Percentiles rank a stretch among this genome's conserved stretches.
phyloP scores from a whole-genome alignment of 2,329 filamentous ascomycete species.

The Clonostachys sp. region DNA sequence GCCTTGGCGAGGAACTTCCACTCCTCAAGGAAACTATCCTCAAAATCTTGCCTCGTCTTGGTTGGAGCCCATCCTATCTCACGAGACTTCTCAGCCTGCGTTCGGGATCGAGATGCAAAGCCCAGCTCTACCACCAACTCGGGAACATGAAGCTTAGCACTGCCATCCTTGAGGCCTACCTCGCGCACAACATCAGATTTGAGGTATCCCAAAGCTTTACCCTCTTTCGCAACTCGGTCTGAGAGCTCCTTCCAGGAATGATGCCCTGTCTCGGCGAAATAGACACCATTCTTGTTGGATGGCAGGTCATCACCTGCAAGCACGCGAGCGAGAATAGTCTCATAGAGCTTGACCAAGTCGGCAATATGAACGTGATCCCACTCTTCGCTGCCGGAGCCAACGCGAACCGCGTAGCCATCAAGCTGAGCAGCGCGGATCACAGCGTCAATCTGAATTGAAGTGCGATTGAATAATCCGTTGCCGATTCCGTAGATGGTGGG shows the following conservation, averaged over 20 bases:
- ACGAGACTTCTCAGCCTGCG: too few relatives aligned
- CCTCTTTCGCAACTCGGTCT: too few relatives aligned
- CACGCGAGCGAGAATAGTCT: conserved; percentile 23
- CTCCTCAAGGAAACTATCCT: too few relatives aligned
- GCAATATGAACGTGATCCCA: conserved; percentile 39
- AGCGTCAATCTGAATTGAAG: conserved; percentile 28
- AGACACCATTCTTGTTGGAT: conserved; percentile 28
- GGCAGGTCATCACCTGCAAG: conserved; percentile 22
- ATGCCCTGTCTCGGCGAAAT: conserved; percentile 32
- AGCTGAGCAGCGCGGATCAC: conserved; percentile 21
- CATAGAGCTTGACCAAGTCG: conserved; percentile 35
- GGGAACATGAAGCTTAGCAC: too few relatives aligned
- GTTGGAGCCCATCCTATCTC: too few relatives aligned
- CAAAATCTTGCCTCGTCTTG: too few relatives aligned
- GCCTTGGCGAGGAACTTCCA: too few relatives aligned
- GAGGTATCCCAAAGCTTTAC: too few relatives aligned
- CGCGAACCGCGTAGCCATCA: conserved; percentile 7
- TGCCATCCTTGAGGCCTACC: too few relatives aligned
- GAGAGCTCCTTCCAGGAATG: conserved; percentile 30
- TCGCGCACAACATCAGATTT: too few relatives aligned
- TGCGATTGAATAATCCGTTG: conserved; percentile 31
- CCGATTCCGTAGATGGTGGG: conserved; percentile 41
- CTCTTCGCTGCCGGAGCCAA: conserved; percentile 26
- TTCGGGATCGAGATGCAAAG: too few relatives aligned
- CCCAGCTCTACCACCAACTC: too few relatives aligned